phyloP scores from a whole-genome alignment of 2,329 filamentous ascomycete species.

The Botrytis byssoidea region DNA sequence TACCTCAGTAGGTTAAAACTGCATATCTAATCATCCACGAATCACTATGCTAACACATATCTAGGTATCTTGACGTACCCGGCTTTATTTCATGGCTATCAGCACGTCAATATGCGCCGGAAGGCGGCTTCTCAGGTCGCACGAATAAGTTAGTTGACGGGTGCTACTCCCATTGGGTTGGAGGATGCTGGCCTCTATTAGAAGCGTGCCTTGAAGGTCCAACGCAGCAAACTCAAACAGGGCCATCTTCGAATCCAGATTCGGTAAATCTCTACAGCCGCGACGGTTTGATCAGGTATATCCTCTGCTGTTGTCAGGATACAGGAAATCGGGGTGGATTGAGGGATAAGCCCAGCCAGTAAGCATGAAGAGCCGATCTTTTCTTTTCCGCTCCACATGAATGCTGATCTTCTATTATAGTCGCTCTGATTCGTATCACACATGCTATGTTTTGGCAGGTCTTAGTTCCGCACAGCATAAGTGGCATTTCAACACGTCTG shows the following conservation, averaged over 20 bases:
- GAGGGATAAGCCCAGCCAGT: conserved; percentile 91
- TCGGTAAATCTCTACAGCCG: conserved; percentile 67
- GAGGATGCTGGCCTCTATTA: conserved; percentile 88
- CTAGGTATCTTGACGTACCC: conserved; percentile 72
- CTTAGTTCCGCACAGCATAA: conserved; percentile 78
- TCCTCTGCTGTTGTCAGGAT: conserved; percentile 84
- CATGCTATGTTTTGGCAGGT: conserved; percentile 85
- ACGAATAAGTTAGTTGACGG: conserved; percentile 98
- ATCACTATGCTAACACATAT: conserved; percentile 27
- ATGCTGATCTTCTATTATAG: conserved; percentile 44
- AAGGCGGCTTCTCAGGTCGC: conserved; percentile 88
- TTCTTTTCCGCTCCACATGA: conserved; percentile 22
- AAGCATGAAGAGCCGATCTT: conserved; percentile 43
- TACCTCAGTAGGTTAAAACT: conserved; percentile 60
- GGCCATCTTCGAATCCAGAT: conserved; percentile 24
- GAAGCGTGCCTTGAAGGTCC: conserved; percentile 69
- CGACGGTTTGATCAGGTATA: conserved; percentile 83
- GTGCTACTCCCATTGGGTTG: conserved; percentile 98
- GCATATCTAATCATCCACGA: conserved; percentile 12
- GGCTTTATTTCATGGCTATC: conserved; percentile 84
- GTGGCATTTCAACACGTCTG: conserved; percentile 47
- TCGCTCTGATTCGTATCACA: conserved; percentile 84
- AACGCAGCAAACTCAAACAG: not conserved
- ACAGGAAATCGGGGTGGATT: conserved; percentile 70
- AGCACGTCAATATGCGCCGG: conserved; percentile 82